Evolutionary conservation across 2,329 filamentous ascomycete genomes (phyloP), one percentile per base, ranked within the genome.

Genomic region (Geoglossum cookeanum): DNA sequence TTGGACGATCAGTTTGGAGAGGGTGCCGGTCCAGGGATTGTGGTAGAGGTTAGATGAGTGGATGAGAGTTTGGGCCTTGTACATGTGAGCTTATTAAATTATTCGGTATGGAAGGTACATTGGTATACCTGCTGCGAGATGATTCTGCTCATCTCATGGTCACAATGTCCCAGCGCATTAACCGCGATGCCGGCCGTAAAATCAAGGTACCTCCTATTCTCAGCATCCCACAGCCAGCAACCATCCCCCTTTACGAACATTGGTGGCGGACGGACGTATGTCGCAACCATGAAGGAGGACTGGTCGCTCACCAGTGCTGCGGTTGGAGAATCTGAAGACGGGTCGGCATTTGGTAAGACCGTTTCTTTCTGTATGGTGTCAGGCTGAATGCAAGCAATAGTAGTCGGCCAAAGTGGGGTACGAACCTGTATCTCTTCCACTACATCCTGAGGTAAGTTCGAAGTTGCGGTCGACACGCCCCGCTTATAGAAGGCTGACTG

Each of bases 21-120:
- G 80, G 1, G 84, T 81, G 35, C 91, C 91, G 1, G 87, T 96
- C 87, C 92, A 96, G 1, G 85, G 84, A 71, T 97, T 98, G 72
- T 96, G 86, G 77, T 97, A 98, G 22, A 98, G 79, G 70, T 98
- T 98, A 9, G 89, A 96, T 52, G 87, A 85, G 70, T 98, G 92
- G 58, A 96, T 78, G 55, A 98, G 79, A 6, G 83, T 89, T 65
- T 84, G 75, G 33, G 83, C 77, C 80, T 79, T 58, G 35, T 37
- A 22, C 22, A 22, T 22, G 22, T 22, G 22, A 22, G 22, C 22
- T 22, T 22, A 22, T 22, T 22, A 22, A 22, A 22, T 22, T 22
- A 22, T 22, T 22, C 2, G 22, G 22, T 2, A 1, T 22, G 22
- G 22, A 22, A 22, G 22, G 22, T 29, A 49, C 2, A 13, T 1